Base-by-base conservation (phyloP, 371 early-diverging fungal species). In the Mortierella sp. region DNA sequence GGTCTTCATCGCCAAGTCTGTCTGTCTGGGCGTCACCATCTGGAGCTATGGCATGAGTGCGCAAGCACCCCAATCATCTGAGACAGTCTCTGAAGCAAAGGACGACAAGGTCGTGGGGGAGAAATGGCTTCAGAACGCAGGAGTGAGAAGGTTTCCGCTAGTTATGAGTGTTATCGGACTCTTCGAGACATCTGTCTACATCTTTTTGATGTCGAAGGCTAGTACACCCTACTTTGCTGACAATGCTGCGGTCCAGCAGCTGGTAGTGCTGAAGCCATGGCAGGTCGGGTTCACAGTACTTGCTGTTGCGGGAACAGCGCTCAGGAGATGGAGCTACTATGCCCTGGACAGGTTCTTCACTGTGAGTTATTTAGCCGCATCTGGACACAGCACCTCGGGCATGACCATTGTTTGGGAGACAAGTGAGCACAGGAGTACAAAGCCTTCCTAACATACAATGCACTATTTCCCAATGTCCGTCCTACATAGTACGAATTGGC, bases 401-500 rank as follows among this genome's bases (percentile, higher is more conserved):
- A n/a, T n/a, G n/a, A n/a, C n/a, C n/a, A n/a, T n/a, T n/a, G n/a
- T n/a, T n/a, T n/a, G n/a, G n/a, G n/a, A n/a, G n/a, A n/a, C n/a
- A n/a, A n/a, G n/a, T n/a, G n/a, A n/a, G n/a, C n/a, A n/a, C n/a
- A n/a, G n/a, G n/a, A n/a, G n/a, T n/a, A n/a, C n/a, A n/a, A n/a
- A n/a, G n/a, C n/a, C n/a, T n/a, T n/a, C n/a, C n/a, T n/a, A n/a
- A n/a, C n/a, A n/a, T n/a, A n/a, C n/a, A n/a, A n/a, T n/a, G n/a
- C n/a, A 37, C 37, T 53, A 25, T 37, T 53, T 39, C 39, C 39
- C 14, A 39, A 39, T 39, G 39, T 14, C 39, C 14, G 10, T 39
- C 39, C 10, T 39, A 4, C 25, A 13, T 16, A 66, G 66, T 58
- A 47, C 22, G 49, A 46, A 45, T 45, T 60, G 27, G 49, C 56